These are phyloP conservation scores for Jackrogersella multiformis DNA, from an alignment of 495 filamentous ascomycete species.

Conservation along the genomic window DNA sequence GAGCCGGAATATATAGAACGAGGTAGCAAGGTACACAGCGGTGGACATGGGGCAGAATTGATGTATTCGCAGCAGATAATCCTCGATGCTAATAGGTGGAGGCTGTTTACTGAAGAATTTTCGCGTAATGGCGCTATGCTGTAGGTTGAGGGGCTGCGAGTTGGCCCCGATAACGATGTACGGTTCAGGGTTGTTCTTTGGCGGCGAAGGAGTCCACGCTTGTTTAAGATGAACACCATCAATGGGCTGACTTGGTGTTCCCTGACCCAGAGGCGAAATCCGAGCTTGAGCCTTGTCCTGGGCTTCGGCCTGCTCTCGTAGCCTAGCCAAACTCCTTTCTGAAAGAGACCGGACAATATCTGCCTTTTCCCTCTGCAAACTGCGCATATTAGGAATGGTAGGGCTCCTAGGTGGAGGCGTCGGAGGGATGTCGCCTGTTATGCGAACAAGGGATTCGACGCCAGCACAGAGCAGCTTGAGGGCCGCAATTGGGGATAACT, in stretches of 20 bases:
- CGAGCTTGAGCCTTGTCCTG: constrained; percentile 29
- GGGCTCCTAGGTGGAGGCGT: constrained; percentile 72
- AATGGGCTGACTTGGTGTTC: constrained; percentile 44
- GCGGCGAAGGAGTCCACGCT: constrained; percentile 36
- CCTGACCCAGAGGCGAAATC: constrained; percentile 12
- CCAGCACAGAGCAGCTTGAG: constrained; percentile 78
- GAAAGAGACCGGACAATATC: constrained; percentile 64
- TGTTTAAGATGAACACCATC: constrained; percentile 58
- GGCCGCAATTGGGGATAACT: constrained; percentile 76
- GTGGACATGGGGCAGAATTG: constrained; percentile 95
- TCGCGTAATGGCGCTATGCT: constrained; percentile 82
- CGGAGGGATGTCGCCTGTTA: constrained; percentile 77
- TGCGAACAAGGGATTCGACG: constrained; percentile 74
- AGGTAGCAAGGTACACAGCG: constrained; percentile 91
- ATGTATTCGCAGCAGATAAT: constrained; percentile 89
- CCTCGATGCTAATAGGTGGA: constrained; percentile 80
- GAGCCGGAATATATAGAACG: constrained; percentile 86
- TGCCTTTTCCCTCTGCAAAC: constrained; percentile 66
- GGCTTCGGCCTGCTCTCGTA: constrained; percentile 47
- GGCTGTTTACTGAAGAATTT: constrained; percentile 91
- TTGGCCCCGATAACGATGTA: constrained; percentile 68
- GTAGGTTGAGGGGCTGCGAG: constrained; percentile 69
- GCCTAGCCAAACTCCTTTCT: constrained; percentile 54
- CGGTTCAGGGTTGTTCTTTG: constrained; percentile 47
- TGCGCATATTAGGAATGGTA: constrained; percentile 67